Evolutionary conservation across 805 yeast species (phyloP).

Genomic region (Wickerhamomyces canadensis): DNA sequence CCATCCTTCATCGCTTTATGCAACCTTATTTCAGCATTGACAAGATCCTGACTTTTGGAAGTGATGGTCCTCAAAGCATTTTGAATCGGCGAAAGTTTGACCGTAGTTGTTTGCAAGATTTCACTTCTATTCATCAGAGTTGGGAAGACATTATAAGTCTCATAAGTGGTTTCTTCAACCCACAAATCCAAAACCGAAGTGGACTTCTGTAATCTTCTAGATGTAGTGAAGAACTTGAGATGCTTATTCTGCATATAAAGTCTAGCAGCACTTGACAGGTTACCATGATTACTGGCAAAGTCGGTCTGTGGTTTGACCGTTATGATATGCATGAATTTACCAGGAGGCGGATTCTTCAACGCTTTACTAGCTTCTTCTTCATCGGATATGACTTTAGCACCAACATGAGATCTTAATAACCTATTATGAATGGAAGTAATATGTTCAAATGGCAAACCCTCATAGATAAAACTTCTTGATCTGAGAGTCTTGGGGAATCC

Average conservation of each 20-base stretch:
- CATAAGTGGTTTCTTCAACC: conserved; percentile 84
- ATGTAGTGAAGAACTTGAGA: conserved; percentile 60
- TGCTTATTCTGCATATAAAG: conserved; percentile 73
- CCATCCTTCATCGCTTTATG: conserved; percentile 47
- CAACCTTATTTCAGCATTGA: conserved; percentile 58
- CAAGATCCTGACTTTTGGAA: conserved; percentile 66
- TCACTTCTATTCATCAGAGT: conserved; percentile 83
- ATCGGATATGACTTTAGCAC: conserved; percentile 60
- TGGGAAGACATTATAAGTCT: conserved; percentile 74
- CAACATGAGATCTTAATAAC: conserved; percentile 69
- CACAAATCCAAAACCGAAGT: conserved; percentile 69
- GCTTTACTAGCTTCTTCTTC: conserved; percentile 52
- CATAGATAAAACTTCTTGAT: conserved; percentile 73
- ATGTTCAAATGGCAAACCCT: conserved; percentile 85
- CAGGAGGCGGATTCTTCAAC: conserved; percentile 49
- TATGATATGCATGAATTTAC: conserved; percentile 67
- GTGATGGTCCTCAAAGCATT: conserved; percentile 69
- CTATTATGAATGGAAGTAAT: conserved; percentile 78
- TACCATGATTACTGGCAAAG: conserved; percentile 34
- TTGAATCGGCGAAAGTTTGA: conserved; percentile 74
- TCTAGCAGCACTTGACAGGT: conserved; percentile 50
- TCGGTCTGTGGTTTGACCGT: conserved; percentile 67
- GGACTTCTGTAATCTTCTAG: conserved; percentile 69
- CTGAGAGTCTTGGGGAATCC: conserved; percentile 80
- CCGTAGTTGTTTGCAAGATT: conserved; percentile 41